A percentile compares a stretch with the other conserved stretches of the same genome.
Evolutionary conservation across 306 rosid genomes (phyloP).

Genomic region (Sindora glabra): DNA sequence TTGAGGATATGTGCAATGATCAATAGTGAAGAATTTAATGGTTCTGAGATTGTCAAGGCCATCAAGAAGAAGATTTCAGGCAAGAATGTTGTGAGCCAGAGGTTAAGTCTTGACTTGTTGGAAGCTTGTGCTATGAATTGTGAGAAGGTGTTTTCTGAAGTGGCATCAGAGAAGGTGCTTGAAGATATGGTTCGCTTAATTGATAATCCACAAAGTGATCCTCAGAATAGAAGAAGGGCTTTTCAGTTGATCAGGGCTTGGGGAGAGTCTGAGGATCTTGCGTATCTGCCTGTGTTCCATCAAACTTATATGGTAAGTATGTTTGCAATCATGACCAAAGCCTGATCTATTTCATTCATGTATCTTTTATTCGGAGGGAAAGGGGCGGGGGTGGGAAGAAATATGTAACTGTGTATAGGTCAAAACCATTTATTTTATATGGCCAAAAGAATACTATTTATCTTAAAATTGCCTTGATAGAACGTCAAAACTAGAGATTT

Average conservation of each 20-base stretch:
- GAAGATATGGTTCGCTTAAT: conserved; percentile 57
- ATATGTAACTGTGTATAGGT: too few species aligned
- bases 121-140: conserved; percentile 70
- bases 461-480: neutral
- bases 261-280: conserved; percentile 74
- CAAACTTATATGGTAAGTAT: conserved; percentile 59
- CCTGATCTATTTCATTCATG: neutral
- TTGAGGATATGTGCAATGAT: conserved; percentile 66
- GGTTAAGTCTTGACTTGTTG: conserved; percentile 56
- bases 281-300: conserved; percentile 70
- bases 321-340: neutral
- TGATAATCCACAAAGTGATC: conserved; percentile 32
- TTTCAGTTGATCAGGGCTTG: conserved; percentile 68
- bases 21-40: conserved; percentile 46
- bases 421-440: neutral
- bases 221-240: conserved; percentile 32
- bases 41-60: conserved; percentile 52
- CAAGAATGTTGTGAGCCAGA: conserved; percentile 42
- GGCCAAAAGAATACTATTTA: neutral
- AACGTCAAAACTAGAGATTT: neutral
- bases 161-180: conserved; percentile 72
- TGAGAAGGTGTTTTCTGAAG: conserved; percentile 71
- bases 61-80: conserved; percentile 49
- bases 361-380: too few species aligned
- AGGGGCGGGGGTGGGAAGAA: too few species aligned